Conservation (phyloP, 2,329 filamentous ascomycete genomes). For the Hansfordia pulvinata region DNA sequence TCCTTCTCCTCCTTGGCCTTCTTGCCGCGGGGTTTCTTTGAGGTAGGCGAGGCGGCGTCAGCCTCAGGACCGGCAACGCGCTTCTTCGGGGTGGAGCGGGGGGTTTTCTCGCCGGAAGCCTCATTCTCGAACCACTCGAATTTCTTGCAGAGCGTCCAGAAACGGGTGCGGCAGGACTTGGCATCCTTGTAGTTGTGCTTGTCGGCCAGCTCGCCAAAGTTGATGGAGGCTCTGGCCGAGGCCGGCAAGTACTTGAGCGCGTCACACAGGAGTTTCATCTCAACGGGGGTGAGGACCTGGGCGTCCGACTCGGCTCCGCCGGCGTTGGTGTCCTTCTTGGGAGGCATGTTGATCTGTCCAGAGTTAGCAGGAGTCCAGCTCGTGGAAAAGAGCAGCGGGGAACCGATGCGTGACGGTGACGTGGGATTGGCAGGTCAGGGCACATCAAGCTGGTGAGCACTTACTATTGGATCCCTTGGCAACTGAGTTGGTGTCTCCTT, state of each 20-base stretch:
- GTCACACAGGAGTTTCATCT: conserved; percentile 25
- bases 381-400: too few relatives aligned
- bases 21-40: conserved; percentile 4
- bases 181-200: conserved; percentile 1
- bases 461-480: too few relatives aligned
- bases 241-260: conserved; percentile 33
- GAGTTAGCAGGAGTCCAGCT: too few relatives aligned
- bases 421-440: too few relatives aligned
- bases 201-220: conserved; percentile 19
- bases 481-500: too few relatives aligned
- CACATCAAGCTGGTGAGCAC: too few relatives aligned
- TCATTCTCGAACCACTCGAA: conserved; percentile 1
- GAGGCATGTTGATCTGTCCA: conserved; percentile 1
- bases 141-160: conserved; percentile 3
- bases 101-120: conserved; percentile 1
- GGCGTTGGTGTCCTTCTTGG: conserved; percentile 3
- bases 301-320: conserved; percentile 1
- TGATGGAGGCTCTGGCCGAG: conserved; percentile 26
- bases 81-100: too few relatives aligned
- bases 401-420: too few relatives aligned
- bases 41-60: neutral
- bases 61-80: too few relatives aligned
- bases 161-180: neutral
- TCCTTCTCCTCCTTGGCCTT: conserved; percentile 8
- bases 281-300: conserved; percentile 29